phyloP scores from a whole-genome alignment of 2,329 filamentous ascomycete species.

The Plenodomus biglobosus region DNA sequence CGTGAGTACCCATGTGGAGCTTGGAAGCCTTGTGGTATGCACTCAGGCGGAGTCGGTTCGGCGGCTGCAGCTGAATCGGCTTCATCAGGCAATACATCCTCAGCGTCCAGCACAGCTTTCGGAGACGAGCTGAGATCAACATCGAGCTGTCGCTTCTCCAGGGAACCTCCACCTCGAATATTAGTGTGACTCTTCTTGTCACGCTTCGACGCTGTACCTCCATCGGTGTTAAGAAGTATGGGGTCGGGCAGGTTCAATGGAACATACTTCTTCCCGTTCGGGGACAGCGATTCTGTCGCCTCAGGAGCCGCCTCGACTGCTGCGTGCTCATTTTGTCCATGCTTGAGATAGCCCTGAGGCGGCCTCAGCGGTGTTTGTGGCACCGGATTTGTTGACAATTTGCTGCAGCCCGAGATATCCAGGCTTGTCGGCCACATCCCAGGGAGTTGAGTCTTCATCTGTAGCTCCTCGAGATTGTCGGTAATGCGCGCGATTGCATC shows the following conservation, averaged over 20 bases:
- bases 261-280: conserved; percentile 37
- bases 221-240: conserved; percentile 26
- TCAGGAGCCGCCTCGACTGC: conserved; percentile 9
- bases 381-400: conserved; percentile 1
- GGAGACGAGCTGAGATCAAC: conserved; percentile 19
- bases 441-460: conserved; percentile 49
- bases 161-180: background rate
- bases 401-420: conserved; percentile 46
- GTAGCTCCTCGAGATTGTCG: conserved; percentile 47
- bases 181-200: background rate
- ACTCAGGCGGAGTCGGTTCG: conserved; percentile 29
- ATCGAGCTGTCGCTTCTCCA: conserved; percentile 29
- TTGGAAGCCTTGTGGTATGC: conserved; percentile 57
- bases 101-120: conserved; percentile 4
- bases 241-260: conserved; percentile 35
- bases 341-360: conserved; percentile 9
- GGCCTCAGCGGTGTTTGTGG: conserved; percentile 16
- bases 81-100: conserved; percentile 5
- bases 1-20: conserved; percentile 48
- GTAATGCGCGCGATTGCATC: conserved; percentile 53
- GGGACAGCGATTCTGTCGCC: conserved; percentile 25
- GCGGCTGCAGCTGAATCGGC: conserved; percentile 9
- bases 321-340: background rate
- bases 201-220: conserved; percentile 1
- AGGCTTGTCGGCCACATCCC: conserved; percentile 54